A percentile compares a stretch with the other conserved stretches of the same genome.
These are phyloP conservation scores for Pyrenochaeta sp. DNA, from an alignment of 2,329 filamentous ascomycete species.

Conservation along the genomic window DNA sequence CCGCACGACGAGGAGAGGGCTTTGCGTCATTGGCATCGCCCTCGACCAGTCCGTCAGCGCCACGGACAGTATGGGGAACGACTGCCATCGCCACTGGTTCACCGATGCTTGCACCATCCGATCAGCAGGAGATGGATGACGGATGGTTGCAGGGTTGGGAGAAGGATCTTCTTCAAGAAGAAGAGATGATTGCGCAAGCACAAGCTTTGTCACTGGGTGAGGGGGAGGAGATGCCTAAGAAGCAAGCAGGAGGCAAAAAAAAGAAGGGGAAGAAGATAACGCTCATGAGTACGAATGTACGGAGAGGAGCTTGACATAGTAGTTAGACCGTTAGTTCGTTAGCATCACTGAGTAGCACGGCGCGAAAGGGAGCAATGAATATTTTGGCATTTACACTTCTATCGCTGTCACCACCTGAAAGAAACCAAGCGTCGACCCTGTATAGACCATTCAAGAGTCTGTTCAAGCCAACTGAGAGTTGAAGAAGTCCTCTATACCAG, in stretches of 20 bases:
- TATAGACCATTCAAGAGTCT: too few relatives aligned
- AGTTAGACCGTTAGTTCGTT: constrained; percentile 16
- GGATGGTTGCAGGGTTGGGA: constrained; percentile 90
- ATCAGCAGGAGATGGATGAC: constrained; percentile 64
- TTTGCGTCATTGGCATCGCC: constrained; percentile 77
- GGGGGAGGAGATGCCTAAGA: constrained; percentile 37
- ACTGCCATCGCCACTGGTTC: constrained; percentile 66
- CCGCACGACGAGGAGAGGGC: constrained; percentile 60
- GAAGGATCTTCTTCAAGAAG: constrained; percentile 72
- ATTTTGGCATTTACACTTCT: constrained; percentile 1
- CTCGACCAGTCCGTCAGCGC: constrained; percentile 79
- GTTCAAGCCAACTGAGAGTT: too few relatives aligned
- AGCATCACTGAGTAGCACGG: constrained; percentile 33
- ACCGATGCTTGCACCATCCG: constrained; percentile 59
- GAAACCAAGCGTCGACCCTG: too few relatives aligned
- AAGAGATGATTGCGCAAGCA: constrained; percentile 58
- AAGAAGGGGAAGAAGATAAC: constrained; percentile 75
- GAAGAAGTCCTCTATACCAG: too few relatives aligned
- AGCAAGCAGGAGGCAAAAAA: constrained; percentile 59
- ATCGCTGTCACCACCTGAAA: neutral
- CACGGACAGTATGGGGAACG: constrained; percentile 93
- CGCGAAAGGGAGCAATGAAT: constrained; percentile 32
- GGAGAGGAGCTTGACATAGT: constrained; percentile 58
- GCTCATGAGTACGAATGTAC: constrained; percentile 70
- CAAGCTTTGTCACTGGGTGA: constrained; percentile 49